Conservation (phyloP, 305 asterid genomes). For the Fraxinus sp. region DNA sequence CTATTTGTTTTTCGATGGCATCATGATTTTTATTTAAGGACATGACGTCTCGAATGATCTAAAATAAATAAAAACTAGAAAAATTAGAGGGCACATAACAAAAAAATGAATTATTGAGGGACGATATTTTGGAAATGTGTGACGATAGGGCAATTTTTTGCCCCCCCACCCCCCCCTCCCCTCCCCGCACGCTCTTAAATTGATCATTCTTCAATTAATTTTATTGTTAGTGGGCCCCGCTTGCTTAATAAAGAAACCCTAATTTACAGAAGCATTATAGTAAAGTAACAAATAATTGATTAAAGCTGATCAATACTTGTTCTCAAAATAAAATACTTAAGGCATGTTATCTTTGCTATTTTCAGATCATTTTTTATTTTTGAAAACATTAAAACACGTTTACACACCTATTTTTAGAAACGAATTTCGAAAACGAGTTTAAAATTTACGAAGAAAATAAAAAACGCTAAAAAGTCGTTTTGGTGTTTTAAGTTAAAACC, state of each 20-base stretch:
- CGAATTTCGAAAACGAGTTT: no score
- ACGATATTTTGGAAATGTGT: background rate
- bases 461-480: no score
- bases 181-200: background rate
- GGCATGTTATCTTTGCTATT: no score
- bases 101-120: background rate
- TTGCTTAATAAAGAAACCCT: background rate
- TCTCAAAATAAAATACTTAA: background rate
- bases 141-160: background rate
- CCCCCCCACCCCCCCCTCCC: background rate
- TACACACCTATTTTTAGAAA: no score
- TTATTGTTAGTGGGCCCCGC: conserved; percentile 22
- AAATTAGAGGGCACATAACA: background rate
- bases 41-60: background rate
- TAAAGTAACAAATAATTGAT: background rate
- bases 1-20: background rate
- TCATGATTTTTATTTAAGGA: background rate
- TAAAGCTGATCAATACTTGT: background rate
- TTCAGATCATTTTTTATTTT: no score
- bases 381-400: no score
- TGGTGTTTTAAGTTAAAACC: no score
- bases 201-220: conserved; percentile 8
- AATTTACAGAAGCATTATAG: background rate
- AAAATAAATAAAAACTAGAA: background rate
- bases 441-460: no score